A percentile compares a stretch with the other conserved stretches of the same genome.
These are phyloP conservation scores for Chaetothyriales sp. DNA, from an alignment of 2,329 filamentous ascomycete genomes.

Conservation along the genomic window DNA sequence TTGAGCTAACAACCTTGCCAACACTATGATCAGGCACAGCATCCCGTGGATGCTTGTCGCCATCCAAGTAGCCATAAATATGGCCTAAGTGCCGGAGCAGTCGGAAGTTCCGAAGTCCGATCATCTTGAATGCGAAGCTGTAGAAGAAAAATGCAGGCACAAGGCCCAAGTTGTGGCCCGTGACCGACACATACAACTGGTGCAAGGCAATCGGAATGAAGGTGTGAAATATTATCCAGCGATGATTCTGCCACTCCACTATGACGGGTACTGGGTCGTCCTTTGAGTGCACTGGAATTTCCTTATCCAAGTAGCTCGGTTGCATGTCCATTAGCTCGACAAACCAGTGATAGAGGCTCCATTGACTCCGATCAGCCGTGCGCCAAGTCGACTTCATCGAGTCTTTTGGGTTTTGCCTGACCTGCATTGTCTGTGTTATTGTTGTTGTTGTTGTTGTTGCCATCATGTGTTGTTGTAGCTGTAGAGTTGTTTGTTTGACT, in stretches of 20 bases:
- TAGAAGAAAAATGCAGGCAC: neutral
- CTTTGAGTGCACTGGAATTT: neutral
- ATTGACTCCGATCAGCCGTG: neutral
- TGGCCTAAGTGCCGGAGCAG: neutral
- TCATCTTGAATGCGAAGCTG: neutral
- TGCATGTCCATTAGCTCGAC: neutral
- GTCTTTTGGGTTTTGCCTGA: neutral
- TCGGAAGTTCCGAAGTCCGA: neutral
- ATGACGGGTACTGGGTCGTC: neutral
- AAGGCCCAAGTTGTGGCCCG: neutral
- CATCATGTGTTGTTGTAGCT: neutral
- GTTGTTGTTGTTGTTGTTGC: neutral
- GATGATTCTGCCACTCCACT: neutral
- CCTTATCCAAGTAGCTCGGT: neutral
- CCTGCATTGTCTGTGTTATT: neutral
- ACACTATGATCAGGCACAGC: neutral
- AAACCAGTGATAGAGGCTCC: neutral
- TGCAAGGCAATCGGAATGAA: neutral
- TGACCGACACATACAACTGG: neutral
- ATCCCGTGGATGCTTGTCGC: neutral
- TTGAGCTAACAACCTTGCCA: neutral
- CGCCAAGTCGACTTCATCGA: neutral
- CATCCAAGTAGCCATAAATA: neutral
- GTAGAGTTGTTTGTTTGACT: too few relatives aligned
- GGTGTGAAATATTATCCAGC: neutral